phyloP scores from a whole-genome alignment of 2,329 filamentous ascomycete genomes.

The Penicillium aurantiogriseum region DNA sequence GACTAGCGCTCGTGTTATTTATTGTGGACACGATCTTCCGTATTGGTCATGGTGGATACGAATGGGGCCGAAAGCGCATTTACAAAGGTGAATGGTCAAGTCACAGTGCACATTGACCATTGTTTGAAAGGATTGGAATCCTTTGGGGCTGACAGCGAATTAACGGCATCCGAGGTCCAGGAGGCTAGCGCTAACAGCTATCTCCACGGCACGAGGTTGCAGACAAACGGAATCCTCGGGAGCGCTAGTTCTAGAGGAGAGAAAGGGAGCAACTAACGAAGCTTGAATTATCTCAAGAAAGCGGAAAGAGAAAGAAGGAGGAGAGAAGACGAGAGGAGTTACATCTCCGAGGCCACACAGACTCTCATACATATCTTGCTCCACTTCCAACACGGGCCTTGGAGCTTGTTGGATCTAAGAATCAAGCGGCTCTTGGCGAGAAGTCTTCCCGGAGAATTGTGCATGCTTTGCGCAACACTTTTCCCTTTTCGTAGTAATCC shows the following conservation, averaged over 20 bases:
- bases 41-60: not conserved
- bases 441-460: not conserved
- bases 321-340: not conserved
- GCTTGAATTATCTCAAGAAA: not conserved
- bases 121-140: not conserved
- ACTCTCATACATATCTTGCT: not conserved
- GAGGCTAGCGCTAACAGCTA: not conserved
- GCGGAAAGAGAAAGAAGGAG: not conserved
- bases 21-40: not conserved
- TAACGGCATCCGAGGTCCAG: not conserved
- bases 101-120: not conserved
- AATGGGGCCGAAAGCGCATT: not conserved
- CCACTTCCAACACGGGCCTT: not conserved
- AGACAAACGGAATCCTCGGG: not conserved
- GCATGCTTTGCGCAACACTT: not conserved
- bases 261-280: not conserved
- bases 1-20: not conserved
- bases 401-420: not conserved
- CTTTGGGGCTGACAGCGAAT: not conserved
- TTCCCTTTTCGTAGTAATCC: not conserved
- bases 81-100: not conserved
- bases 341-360: not conserved
- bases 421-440: not conserved
- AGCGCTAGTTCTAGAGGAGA: not conserved
- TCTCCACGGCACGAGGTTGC: not conserved